These are phyloP conservation scores for Fusarium camptoceras DNA, from an alignment of 2,329 filamentous ascomycete species.

Conservation along the genomic window DNA sequence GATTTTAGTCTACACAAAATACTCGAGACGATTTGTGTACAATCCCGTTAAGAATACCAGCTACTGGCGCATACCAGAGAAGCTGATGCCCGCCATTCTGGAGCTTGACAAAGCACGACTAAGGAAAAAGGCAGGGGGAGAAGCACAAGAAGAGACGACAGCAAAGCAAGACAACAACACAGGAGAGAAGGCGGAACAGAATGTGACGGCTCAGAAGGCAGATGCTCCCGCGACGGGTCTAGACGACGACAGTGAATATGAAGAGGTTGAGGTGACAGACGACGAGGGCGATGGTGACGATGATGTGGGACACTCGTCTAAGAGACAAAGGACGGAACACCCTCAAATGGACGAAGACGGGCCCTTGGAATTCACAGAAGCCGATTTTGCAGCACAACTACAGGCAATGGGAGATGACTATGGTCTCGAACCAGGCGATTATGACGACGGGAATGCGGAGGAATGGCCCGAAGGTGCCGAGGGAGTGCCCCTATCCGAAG, in stretches of 20 bases:
- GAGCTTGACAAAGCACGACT: conserved; percentile 79
- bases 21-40: conserved; percentile 89
- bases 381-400: conserved; percentile 92
- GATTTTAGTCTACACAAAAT: conserved; percentile 92
- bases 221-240: conserved; percentile 19
- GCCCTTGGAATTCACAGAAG: conserved; percentile 87
- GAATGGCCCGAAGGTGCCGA: conserved; percentile 78
- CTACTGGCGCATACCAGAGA: conserved; percentile 93
- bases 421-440: conserved; percentile 80
- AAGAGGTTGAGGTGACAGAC: conserved; percentile 35
- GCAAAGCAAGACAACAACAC: conserved; percentile 14
- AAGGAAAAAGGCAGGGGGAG: conserved; percentile 63
- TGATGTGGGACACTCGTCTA: conserved; percentile 63
- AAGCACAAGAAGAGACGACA: conserved; percentile 45
- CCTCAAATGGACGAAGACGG: conserved; percentile 60
- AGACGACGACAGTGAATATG: conserved; percentile 73
- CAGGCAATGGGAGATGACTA: conserved; percentile 91
- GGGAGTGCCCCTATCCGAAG: conserved; percentile 76
- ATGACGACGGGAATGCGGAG: conserved; percentile 72
- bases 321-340: conserved; percentile 74
- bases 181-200: neutral
- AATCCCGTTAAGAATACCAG: conserved; percentile 88
- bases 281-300: conserved; percentile 79
- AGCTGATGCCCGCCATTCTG: conserved; percentile 82
- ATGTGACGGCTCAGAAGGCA: neutral